Evolutionary conservation across 371 early-diverging fungal species (phyloP).

Genomic region (Blakeslea trispora): DNA sequence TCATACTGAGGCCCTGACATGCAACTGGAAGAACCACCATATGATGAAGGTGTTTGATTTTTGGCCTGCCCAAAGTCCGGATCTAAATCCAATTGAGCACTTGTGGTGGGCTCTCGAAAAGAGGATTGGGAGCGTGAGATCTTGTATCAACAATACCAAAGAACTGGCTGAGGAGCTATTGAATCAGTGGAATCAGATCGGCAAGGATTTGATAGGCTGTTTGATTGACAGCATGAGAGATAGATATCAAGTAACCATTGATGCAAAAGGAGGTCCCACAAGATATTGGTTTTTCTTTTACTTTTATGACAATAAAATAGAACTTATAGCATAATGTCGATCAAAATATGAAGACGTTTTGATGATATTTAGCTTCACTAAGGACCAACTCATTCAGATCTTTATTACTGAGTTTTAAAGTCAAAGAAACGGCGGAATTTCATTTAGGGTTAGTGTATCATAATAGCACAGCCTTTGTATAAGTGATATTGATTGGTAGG

Average conservation of each 20-base stretch:
- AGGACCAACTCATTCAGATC: no score
- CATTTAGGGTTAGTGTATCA: no score
- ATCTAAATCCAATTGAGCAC: not conserved
- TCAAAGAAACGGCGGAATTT: no score
- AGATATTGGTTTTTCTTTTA: not conserved
- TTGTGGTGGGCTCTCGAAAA: constrained; percentile 2
- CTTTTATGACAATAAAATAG: not conserved
- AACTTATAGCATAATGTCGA: no score
- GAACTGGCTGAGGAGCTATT: not conserved
- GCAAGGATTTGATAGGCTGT: no score
- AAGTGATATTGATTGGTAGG: no score
- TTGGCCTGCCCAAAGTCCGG: not conserved
- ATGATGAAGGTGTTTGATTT: not conserved
- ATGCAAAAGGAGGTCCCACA: not conserved
- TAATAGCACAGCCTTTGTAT: no score
- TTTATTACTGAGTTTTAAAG: no score
- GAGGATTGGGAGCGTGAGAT: not conserved
- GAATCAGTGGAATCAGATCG: no score
- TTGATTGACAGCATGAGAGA: no score
- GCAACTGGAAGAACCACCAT: not conserved
- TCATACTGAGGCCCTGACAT: not conserved
- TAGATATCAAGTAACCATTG: not conserved
- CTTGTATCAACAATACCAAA: not conserved
- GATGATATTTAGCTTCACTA: no score
- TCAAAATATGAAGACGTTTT: no score